Conservation (phyloP, 768 basidiomycete species). For the Mycena chlorophos region DNA sequence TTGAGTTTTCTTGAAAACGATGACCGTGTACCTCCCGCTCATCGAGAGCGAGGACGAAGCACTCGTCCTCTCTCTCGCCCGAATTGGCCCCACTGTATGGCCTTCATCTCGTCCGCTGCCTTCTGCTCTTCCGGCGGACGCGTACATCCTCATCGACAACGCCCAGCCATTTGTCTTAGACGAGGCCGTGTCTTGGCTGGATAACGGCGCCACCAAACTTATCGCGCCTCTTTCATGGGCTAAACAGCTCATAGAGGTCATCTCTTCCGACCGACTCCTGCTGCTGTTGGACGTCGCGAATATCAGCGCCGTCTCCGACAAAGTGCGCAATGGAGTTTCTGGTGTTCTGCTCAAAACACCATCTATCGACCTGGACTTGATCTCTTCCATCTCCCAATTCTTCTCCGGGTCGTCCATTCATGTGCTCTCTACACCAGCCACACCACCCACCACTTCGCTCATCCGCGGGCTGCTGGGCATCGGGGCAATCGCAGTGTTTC, state of each 20-base stretch:
- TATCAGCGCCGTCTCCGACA: conserved; percentile 74
- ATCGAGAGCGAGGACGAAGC: not conserved
- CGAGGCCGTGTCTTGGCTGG: conserved; percentile 63
- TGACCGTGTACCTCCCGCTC: not conserved
- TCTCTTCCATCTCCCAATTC: conserved; percentile 75
- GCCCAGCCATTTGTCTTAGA: conserved; percentile 49
- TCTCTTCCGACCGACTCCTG: conserved; percentile 72
- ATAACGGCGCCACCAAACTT: conserved; percentile 78
- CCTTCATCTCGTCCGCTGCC: conserved; percentile 35
- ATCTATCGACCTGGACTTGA: conserved; percentile 70
- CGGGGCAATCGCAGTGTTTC: conserved; percentile 69
- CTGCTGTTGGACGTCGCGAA: conserved; percentile 75
- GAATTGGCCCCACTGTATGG: conserved; percentile 78
- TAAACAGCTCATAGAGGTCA: conserved; percentile 61
- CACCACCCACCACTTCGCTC: conserved; percentile 54
- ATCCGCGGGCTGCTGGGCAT: conserved; percentile 62
- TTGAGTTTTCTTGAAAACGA: not conserved
- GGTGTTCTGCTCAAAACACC: conserved; percentile 80
- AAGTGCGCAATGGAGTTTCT: conserved; percentile 68
- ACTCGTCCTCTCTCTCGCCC: conserved; percentile 61
- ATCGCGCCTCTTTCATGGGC: conserved; percentile 69
- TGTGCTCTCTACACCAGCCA: conserved; percentile 52
- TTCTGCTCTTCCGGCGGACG: conserved; percentile 36
- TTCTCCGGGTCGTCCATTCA: conserved; percentile 64
- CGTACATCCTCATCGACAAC: conserved; percentile 59